These are phyloP conservation scores for Pistacia vera DNA, from an alignment of 345 rosid species.

Conservation along the genomic window DNA sequence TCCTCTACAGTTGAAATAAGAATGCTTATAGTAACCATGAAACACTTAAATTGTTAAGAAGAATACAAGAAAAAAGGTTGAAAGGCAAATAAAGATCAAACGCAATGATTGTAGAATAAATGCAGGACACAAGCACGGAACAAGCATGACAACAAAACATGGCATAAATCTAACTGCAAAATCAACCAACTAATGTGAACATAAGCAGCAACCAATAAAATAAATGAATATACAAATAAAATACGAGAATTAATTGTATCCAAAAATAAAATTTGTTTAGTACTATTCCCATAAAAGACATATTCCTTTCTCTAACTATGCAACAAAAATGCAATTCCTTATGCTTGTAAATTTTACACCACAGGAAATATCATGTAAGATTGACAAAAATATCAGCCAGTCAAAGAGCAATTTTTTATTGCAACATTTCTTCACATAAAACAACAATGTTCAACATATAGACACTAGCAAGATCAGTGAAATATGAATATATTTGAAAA, in stretches of 20 bases:
- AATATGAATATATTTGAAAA: background rate
- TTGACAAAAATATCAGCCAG: background rate
- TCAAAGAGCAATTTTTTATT: background rate
- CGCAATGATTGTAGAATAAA: background rate
- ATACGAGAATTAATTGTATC: background rate
- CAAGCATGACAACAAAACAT: background rate
- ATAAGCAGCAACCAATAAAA: background rate
- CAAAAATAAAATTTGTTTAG: background rate
- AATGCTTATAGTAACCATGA: background rate
- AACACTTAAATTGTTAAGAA: slow-evolving; percentile 6
- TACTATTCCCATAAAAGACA: background rate
- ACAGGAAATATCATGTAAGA: background rate
- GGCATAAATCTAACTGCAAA: background rate
- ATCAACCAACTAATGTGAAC: background rate
- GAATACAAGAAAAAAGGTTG: background rate
- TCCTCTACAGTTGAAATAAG: slow-evolving; percentile 50
- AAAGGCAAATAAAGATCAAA: slow-evolving; percentile 1
- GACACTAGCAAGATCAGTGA: background rate
- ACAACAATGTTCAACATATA: background rate
- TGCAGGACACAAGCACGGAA: background rate
- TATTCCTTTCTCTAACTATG: background rate
- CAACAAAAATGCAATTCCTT: background rate
- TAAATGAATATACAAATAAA: background rate
- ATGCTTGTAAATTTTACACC: background rate
- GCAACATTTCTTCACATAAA: background rate